Evolutionary conservation across 805 yeast genomes (phyloP), one percentile per base, ranked within the genome.

Genomic region (Starmerella khaoyaiensis): DNA sequence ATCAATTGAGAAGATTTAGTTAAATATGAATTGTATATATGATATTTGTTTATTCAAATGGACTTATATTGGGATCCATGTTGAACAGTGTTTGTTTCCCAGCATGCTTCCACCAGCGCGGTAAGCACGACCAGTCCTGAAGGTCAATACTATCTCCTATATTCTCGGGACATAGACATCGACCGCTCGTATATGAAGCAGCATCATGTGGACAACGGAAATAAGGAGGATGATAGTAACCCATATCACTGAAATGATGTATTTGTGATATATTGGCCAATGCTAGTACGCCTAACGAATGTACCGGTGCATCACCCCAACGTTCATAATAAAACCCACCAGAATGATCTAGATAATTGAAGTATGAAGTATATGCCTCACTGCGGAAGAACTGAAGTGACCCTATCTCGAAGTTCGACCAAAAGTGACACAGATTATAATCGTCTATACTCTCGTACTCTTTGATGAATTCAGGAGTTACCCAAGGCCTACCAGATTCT

Each of bases 301-400:
- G 94, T 12, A 83, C 80, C 0, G 94, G 94, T 0, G 94, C 94
- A 60, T 84, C 95, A 12, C 95, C 95, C 95, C 95, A 84, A 41
- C 94, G 62, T 58, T 83, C 94, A 60, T 83, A 83, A 63, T 79
- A 83, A 54, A 84, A 77, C 3, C 93, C 93, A 42, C 93, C 86
- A 1, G 75, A 62, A 30, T 62, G 58, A 54, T 82, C 90, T 44
- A 81, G 65, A 51, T 69, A 62, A 21, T 76, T 74, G 46, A 81
- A 79, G 57, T 74, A 80, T 32, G 67, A 69, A 22, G 63, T 57
- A 58, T 83, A 83, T 12, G 76, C 77, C 36, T 76, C 71, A 19
- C 74, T 62, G 52, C 86, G 64, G 74, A 81, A 83, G 53, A 83
- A 73, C 37, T 73, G 68, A 60, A 84, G 66, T 41, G 69, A 68